Evolutionary conservation across 2,329 filamentous ascomycete genomes (phyloP).

Genomic region (Trichoderma afroharzianum): DNA sequence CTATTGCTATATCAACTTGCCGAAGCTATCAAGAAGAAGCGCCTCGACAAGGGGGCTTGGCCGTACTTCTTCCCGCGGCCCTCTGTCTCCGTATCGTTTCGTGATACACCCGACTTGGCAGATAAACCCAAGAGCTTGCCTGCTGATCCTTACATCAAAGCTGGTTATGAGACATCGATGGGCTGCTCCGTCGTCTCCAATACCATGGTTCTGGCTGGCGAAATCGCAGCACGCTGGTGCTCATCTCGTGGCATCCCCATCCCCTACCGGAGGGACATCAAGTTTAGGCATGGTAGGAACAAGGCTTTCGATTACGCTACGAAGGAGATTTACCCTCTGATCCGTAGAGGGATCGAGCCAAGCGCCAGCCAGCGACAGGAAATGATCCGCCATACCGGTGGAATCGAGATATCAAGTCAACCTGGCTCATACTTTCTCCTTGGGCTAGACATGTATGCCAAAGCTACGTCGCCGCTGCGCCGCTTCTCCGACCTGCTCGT

Average conservation of each 20-base stretch:
- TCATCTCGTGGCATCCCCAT: conserved; percentile 53
- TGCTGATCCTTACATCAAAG: conserved; percentile 50
- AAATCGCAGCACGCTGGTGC: conserved; percentile 61
- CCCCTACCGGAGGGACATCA: conserved; percentile 53
- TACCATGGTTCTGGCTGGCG: conserved; percentile 59
- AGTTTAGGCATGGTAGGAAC: conserved; percentile 35
- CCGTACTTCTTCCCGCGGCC: conserved; percentile 45
- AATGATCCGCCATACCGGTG: conserved; percentile 39
- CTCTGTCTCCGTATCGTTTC: conserved; percentile 42
- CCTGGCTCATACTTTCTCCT: conserved; percentile 55
- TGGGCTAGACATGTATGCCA: conserved; percentile 58
- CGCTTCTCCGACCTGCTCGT: conserved; percentile 60
- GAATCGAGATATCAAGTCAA: conserved; percentile 48
- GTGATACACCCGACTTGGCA: conserved; percentile 17
- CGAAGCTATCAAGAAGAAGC: conserved; percentile 39
- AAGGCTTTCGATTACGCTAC: conserved; percentile 36
- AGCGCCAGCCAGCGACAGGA: conserved; percentile 30
- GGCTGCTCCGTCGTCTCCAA: conserved; percentile 36
- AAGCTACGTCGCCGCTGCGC: conserved; percentile 63
- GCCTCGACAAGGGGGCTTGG: conserved; percentile 47
- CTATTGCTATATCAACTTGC: conserved; percentile 46
- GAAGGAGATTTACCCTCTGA: conserved; percentile 33
- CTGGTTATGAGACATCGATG: conserved; percentile 30
- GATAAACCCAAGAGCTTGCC: conserved; percentile 27
- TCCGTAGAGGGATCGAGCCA: conserved; percentile 32